Evolutionary conservation across 257 asterid species (phyloP).

Genomic region (Penstemon eatonii): DNA sequence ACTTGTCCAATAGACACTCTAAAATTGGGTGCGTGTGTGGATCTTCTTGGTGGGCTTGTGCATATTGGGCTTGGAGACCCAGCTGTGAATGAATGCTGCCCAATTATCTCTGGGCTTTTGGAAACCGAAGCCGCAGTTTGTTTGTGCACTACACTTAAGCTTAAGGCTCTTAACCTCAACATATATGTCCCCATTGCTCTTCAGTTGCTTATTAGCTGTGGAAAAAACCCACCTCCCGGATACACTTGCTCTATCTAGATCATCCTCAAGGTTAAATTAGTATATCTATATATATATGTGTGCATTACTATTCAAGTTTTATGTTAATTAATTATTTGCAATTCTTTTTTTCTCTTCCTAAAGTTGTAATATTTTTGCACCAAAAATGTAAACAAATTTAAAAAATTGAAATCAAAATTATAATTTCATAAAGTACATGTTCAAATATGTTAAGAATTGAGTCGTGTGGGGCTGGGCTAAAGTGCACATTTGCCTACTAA

Average conservation of each 20-base stretch:
- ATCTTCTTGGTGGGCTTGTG: slow-evolving; percentile 80
- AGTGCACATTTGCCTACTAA: no score
- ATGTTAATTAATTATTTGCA: no score
- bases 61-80: slow-evolving; percentile 75
- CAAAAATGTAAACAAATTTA: no score
- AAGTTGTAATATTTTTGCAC: no score
- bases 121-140: slow-evolving; percentile 79
- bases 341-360: no score
- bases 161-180: slow-evolving; percentile 60
- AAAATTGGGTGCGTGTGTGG: slow-evolving; percentile 80
- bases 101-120: slow-evolving; percentile 57
- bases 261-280: neutral
- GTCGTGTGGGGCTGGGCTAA: no score
- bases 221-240: slow-evolving; percentile 88
- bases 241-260: slow-evolving; percentile 71
- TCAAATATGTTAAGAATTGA: no score
- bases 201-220: slow-evolving; percentile 71
- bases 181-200: slow-evolving; percentile 68
- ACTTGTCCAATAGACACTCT: slow-evolving; percentile 74
- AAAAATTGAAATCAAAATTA: no score
- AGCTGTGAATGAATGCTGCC: slow-evolving; percentile 72
- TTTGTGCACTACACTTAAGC: slow-evolving; percentile 70
- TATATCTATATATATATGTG: neutral
- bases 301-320: no score
- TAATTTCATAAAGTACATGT: no score